Conservation (phyloP, 179 eudicot genomes). For the Drosera spatulata region DNA sequence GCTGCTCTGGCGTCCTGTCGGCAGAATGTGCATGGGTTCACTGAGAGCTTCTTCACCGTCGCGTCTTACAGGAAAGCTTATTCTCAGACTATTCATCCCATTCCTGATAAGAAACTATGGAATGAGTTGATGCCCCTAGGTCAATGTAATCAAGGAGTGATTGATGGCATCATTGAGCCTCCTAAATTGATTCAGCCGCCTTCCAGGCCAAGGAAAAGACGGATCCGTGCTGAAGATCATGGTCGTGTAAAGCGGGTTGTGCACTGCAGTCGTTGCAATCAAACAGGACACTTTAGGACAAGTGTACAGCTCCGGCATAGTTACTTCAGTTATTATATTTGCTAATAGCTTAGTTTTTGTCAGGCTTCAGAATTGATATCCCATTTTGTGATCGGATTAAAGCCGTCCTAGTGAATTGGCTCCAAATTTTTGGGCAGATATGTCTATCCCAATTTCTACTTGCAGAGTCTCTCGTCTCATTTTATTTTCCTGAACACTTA, state of each 20-base stretch:
- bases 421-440: too few species aligned
- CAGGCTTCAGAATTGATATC: too few species aligned
- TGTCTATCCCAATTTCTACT: too few species aligned
- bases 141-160: neutral
- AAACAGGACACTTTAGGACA: constrained; percentile 9
- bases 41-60: constrained; percentile 16
- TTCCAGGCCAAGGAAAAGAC: constrained; percentile 8
- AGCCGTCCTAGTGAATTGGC: too few species aligned
- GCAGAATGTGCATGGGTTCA: constrained; percentile 6
- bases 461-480: too few species aligned
- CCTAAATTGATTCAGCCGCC: constrained; percentile 4
- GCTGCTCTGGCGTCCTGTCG: constrained; percentile 11
- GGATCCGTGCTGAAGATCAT: neutral
- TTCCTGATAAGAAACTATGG: constrained; percentile 10
- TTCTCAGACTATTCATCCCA: constrained; percentile 13
- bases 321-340: too few species aligned
- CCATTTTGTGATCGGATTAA: too few species aligned
- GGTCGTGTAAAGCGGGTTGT: constrained; percentile 10
- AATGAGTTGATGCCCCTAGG: neutral
- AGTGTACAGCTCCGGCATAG: constrained; percentile 2
- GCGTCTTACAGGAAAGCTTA: constrained; percentile 7
- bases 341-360: too few species aligned
- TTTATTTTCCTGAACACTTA: too few species aligned
- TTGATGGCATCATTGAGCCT: neutral
- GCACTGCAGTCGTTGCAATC: constrained; percentile 16